Conservation (phyloP, 1,284 basidiomycete genomes). For the Stygiomarasmius scandens region DNA sequence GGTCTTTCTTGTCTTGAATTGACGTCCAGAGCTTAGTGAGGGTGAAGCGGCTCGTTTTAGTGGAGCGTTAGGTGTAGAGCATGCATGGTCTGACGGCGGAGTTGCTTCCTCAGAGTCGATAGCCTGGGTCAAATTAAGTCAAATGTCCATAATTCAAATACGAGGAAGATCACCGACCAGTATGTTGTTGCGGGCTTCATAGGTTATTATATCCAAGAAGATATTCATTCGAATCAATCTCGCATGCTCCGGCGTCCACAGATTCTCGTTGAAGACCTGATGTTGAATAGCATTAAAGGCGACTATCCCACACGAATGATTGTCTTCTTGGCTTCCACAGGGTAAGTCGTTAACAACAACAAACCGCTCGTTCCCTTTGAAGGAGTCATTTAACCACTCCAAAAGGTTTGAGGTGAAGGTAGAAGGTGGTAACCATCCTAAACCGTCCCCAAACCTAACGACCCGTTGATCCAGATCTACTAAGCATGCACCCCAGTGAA, state of each 20-base stretch:
- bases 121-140: not conserved
- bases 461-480: not conserved
- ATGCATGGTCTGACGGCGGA: not conserved
- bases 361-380: not conserved
- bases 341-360: not conserved
- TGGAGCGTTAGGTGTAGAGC: too few relatives aligned
- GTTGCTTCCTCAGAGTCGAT: not conserved
- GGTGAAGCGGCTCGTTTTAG: too few relatives aligned
- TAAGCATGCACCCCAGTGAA: not conserved
- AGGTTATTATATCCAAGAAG: not conserved
- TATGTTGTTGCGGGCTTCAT: not conserved
- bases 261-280: not conserved
- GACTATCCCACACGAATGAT: not conserved
- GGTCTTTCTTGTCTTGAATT: not conserved
- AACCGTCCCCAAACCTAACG: conserved; percentile 1
- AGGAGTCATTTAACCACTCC: not conserved
- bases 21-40: too few relatives aligned
- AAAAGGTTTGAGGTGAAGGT: not conserved
- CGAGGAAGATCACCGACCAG: too few relatives aligned
- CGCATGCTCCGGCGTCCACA: not conserved
- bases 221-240: not conserved
- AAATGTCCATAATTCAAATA: not conserved
- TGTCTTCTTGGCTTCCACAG: not conserved
- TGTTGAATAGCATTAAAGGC: conserved; percentile 1
- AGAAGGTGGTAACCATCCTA: not conserved